Evolutionary conservation across 2,329 filamentous ascomycete species (phyloP).

Genomic region (Didymella arachidicola): DNA sequence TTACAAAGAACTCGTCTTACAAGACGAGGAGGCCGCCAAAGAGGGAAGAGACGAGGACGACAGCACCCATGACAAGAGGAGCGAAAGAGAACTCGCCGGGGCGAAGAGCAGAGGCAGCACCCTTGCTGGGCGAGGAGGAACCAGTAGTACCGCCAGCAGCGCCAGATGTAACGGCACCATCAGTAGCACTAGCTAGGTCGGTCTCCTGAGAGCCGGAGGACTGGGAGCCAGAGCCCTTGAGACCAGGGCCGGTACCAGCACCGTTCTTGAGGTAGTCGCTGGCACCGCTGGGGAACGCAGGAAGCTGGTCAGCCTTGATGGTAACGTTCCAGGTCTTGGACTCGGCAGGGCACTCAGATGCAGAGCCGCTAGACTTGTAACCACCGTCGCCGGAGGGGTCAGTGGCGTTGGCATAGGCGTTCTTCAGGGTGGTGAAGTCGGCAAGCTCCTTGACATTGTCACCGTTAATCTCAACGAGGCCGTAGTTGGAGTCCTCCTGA

Average conservation of each 20-base stretch:
- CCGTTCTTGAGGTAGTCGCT: constrained; percentile 65
- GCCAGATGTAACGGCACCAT: constrained; percentile 56
- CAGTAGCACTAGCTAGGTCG: constrained; percentile 59
- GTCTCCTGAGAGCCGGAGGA: constrained; percentile 57
- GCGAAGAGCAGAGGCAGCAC: constrained; percentile 56
- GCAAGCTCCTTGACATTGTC: constrained; percentile 62
- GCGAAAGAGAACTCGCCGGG: constrained; percentile 57
- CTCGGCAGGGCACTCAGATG: constrained; percentile 63
- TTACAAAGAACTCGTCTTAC: constrained; percentile 47
- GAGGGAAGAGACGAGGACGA: constrained; percentile 61
- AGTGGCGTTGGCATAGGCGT: constrained; percentile 58
- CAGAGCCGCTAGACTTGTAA: constrained; percentile 62
- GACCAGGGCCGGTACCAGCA: constrained; percentile 65
- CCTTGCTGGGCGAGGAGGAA: constrained; percentile 35
- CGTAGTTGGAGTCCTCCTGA: constrained; percentile 70
- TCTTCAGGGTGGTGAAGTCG: constrained; percentile 69
- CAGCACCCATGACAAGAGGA: constrained; percentile 60
- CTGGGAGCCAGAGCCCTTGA: constrained; percentile 64
- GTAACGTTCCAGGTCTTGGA: constrained; percentile 65
- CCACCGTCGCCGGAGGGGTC: constrained; percentile 65
- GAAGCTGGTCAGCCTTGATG: constrained; percentile 57
- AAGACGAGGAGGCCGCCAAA: constrained; percentile 60
- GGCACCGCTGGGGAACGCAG: constrained; percentile 64
- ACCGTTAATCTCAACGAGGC: constrained; percentile 73
- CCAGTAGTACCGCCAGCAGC: constrained; percentile 36